These are phyloP conservation scores for Pelargonium cotyledonis DNA, from an alignment of 441 rosid genomes.

Conservation along the genomic window DNA sequence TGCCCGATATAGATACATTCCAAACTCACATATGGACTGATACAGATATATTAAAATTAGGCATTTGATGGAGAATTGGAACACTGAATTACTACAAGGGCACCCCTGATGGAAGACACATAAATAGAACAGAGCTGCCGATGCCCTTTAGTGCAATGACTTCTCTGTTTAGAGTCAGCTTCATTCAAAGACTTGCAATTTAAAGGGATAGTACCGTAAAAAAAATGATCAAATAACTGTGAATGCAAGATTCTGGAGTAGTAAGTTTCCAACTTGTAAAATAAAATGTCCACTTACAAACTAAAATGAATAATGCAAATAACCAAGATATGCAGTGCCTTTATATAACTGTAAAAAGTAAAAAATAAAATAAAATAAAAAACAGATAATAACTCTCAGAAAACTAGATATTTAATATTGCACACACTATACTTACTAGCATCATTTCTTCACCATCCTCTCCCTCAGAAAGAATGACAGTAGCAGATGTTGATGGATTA, in stretches of 20 bases:
- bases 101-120: slow-evolving; percentile 2
- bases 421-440: slow-evolving; percentile 37
- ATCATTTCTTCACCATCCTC: slow-evolving; percentile 53
- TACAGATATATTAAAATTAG: not conserved
- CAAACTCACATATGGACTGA: not conserved
- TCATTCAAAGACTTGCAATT: not conserved
- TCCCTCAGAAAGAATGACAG: slow-evolving; percentile 36
- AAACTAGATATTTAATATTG: not conserved
- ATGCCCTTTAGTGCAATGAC: not conserved
- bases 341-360: not conserved
- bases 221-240: not conserved
- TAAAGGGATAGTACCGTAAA: not conserved
- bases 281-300: not conserved
- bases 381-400: not conserved
- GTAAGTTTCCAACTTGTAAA: not conserved
- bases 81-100: slow-evolving; percentile 1
- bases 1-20: not conserved
- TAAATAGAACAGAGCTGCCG: not conserved
- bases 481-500: slow-evolving; percentile 43
- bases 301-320: not conserved
- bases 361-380: not conserved
- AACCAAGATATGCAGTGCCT: not conserved
- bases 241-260: not conserved
- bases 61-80: not conserved
- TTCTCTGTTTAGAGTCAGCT: not conserved